Evolutionary conservation across 345 rosid genomes (phyloP).

Genomic region (Syzygium grande): DNA sequence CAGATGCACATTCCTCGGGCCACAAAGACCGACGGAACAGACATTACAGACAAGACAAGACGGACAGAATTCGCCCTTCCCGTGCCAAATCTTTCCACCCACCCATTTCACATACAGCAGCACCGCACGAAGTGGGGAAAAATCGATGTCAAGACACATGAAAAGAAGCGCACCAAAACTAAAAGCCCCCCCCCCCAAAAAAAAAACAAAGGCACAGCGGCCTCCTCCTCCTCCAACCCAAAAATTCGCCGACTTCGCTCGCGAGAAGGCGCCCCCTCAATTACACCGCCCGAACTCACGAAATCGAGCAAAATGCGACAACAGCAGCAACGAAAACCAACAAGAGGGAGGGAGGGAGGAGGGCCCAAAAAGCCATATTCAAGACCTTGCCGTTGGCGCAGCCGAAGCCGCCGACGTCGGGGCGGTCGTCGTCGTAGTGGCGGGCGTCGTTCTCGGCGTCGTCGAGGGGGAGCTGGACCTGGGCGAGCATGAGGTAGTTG

Average conservation of each 20-base stretch:
- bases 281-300: too few relatives aligned
- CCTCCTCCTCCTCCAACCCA: too few relatives aligned
- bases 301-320: too few relatives aligned
- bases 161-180: too few relatives aligned
- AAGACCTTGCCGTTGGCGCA: slow-evolving; percentile 82
- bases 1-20: background rate
- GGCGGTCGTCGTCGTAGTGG: slow-evolving; percentile 84
- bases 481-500: slow-evolving; percentile 91
- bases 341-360: too few relatives aligned
- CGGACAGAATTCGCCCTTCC: background rate
- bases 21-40: background rate
- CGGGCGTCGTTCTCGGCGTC: slow-evolving; percentile 92
- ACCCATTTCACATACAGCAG: background rate
- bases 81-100: background rate
- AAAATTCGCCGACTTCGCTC: too few relatives aligned
- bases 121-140: background rate
- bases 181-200: too few relatives aligned
- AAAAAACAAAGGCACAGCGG: too few relatives aligned
- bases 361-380: too few relatives aligned
- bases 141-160: too few relatives aligned
- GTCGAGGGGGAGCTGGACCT: slow-evolving; percentile 91
- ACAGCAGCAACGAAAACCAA: too few relatives aligned
- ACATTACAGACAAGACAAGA: background rate
- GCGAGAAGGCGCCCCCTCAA: too few relatives aligned
- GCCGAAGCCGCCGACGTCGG: slow-evolving; percentile 78